These are phyloP conservation scores for Wickerhamomyces rabaulensis DNA, from an alignment of 805 yeast genomes.

Conservation along the genomic window DNA sequence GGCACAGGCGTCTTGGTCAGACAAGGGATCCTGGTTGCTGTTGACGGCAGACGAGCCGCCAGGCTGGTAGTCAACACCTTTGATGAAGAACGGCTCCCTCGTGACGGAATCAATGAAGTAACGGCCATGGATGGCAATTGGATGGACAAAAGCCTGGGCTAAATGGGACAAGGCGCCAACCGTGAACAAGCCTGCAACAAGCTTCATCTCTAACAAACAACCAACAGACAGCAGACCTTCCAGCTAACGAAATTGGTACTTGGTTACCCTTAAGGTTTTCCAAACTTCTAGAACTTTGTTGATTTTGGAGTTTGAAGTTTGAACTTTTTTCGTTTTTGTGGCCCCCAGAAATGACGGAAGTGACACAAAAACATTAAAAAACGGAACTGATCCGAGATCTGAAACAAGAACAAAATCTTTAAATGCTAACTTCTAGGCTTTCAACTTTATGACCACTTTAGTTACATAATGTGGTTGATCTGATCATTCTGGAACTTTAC, in stretches of 20 bases:
- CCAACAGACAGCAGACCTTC: neutral
- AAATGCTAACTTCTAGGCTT: too few relatives aligned
- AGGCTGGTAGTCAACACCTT: slow-evolving; percentile 94
- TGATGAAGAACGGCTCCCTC: slow-evolving; percentile 68
- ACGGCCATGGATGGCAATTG: slow-evolving; percentile 63
- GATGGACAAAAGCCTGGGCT: slow-evolving; percentile 40
- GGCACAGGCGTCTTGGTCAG: slow-evolving; percentile 67
- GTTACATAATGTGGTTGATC: too few relatives aligned
- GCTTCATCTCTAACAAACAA: neutral
- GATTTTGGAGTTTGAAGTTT: too few relatives aligned
- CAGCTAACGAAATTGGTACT: neutral
- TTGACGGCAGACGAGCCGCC: slow-evolving; percentile 83
- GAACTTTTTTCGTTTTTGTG: neutral
- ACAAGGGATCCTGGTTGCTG: slow-evolving; percentile 59
- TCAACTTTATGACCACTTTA: too few relatives aligned
- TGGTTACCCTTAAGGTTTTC: neutral
- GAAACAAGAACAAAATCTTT: neutral
- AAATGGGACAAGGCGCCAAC: neutral
- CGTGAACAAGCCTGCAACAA: neutral
- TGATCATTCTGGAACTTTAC: too few relatives aligned
- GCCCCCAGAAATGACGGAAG: too few relatives aligned
- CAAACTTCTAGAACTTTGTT: neutral
- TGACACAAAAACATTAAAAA: neutral
- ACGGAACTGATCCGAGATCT: too few relatives aligned
- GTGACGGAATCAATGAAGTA: slow-evolving; percentile 76